A percentile compares a stretch with the other conserved stretches of the same genome.
Conservation (phyloP, 495 filamentous ascomycete species). For the Sporormia fimetaria region DNA sequence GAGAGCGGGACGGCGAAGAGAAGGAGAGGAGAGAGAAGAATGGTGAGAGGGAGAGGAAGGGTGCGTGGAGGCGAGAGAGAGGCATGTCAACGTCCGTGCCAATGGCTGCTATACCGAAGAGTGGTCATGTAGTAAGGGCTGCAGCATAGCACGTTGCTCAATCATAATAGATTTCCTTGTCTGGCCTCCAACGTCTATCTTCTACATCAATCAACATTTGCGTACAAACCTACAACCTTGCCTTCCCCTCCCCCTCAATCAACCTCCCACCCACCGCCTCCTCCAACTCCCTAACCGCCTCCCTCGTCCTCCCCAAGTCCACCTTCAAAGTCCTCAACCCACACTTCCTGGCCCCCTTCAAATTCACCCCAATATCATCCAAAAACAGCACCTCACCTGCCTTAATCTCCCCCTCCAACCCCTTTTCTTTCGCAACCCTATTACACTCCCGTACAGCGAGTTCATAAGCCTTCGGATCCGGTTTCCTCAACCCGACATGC, state of each 20-base stretch:
- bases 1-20: no score
- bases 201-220: no score
- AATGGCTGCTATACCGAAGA: no score
- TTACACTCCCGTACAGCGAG: conserved; percentile 55
- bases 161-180: no score
- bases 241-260: conserved; percentile 38
- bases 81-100: no score
- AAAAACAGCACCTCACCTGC: conserved; percentile 71
- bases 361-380: conserved; percentile 92
- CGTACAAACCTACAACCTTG: conserved; percentile 22
- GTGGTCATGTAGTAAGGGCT: no score
- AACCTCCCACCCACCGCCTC: conserved; percentile 45
- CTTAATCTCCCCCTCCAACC: conserved; percentile 37
- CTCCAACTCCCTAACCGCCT: conserved; percentile 64
- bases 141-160: no score
- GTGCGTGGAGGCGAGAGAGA: no score
- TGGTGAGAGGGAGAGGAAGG: no score
- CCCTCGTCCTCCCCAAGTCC: conserved; percentile 58
- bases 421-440: conserved; percentile 44
- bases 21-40: no score
- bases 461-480: conserved; percentile 69
- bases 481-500: conserved; percentile 81
- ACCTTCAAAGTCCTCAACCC: conserved; percentile 84
- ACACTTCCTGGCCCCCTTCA: conserved; percentile 62
- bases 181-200: no score